These are phyloP conservation scores for Linnemannia schmuckeri DNA, from an alignment of 192 early-diverging fungal genomes.

Conservation along the genomic window DNA sequence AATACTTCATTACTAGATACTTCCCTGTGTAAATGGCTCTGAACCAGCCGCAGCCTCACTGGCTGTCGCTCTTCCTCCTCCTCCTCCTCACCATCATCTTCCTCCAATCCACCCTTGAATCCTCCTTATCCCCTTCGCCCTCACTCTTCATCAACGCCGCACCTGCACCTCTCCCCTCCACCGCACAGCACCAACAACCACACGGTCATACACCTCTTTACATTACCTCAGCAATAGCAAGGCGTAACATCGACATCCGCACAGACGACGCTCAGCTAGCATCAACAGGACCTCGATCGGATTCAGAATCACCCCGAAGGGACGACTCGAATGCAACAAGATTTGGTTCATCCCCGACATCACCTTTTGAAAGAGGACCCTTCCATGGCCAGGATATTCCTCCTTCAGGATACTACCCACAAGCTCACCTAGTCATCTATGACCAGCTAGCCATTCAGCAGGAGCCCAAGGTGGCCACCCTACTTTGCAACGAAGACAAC, in stretches of 20 bases:
- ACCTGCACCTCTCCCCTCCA: neutral
- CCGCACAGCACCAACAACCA: neutral
- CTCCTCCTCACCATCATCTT: slow-evolving; percentile 30
- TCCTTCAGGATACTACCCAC: neutral
- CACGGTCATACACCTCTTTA: neutral
- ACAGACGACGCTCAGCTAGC: neutral
- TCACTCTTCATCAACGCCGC: neutral
- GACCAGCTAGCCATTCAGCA: neutral
- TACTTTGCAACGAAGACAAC: slow-evolving; percentile 10
- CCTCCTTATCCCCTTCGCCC: neutral
- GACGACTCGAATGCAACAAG: neutral
- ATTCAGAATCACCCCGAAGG: neutral
- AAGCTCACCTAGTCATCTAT: neutral
- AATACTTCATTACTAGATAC: neutral
- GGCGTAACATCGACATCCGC: neutral
- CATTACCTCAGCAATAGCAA: neutral
- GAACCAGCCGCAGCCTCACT: slow-evolving; percentile 3
- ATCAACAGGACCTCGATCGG: neutral
- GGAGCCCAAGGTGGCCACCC: neutral
- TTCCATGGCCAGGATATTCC: neutral
- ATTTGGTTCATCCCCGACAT: neutral
- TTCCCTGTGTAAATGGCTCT: neutral
- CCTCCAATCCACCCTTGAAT: slow-evolving; percentile 1
- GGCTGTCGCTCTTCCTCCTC: slow-evolving; percentile 30
- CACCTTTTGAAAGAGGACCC: neutral